Base-by-base conservation (phyloP, 441 rosid genomes). In the Biscutella laevigata region DNA sequence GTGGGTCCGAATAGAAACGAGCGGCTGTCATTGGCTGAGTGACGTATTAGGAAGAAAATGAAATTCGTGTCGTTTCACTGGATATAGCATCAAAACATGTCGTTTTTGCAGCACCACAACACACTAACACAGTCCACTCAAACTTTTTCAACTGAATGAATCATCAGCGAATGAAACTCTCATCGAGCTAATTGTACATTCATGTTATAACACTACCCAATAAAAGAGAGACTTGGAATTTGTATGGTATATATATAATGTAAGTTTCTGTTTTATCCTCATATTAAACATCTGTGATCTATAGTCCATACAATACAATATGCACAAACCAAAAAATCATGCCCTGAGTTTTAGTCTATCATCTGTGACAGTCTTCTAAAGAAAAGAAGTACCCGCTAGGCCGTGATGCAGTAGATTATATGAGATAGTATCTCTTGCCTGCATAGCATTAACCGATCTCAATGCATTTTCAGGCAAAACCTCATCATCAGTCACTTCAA, bases 361-460 rank as follows among this genome's bases (percentile, higher is more conserved):
- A 44, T 36, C 32, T 21, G 39, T 1, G 13, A 40, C 2, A 29
- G 41, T 22, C 38, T 1, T 20, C 57, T 73, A 81, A 5, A 84
- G 57, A 54, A 84, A 85, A 48, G 83, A 70, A 64, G 92, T 75
- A 57, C 95, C 94, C 2, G 90, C 97, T 12, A 78, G 84, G 44
- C 90, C 90, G 42, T 83, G 84, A 53, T 83, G 90, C 68, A 83
- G 48, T 24, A 83, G 77, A 48, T 83, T 80, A 64, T 83, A 84
- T 25, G 90, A 82, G 57, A 83, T 78, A 2, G 75, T 54, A 53
- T 83, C 86, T 58, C 90, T 76, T 1, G 84, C 77, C 71, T 80
- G 80, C 82, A 76, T 53, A 0, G 86, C 82, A 63, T 44, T 74
- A n/a, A 21, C 33, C 4, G 90, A 83, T 72, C 78, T 80, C 70